phyloP scores from a whole-genome alignment of 2,329 filamentous ascomycete species.

The Fusarium virguliforme region DNA sequence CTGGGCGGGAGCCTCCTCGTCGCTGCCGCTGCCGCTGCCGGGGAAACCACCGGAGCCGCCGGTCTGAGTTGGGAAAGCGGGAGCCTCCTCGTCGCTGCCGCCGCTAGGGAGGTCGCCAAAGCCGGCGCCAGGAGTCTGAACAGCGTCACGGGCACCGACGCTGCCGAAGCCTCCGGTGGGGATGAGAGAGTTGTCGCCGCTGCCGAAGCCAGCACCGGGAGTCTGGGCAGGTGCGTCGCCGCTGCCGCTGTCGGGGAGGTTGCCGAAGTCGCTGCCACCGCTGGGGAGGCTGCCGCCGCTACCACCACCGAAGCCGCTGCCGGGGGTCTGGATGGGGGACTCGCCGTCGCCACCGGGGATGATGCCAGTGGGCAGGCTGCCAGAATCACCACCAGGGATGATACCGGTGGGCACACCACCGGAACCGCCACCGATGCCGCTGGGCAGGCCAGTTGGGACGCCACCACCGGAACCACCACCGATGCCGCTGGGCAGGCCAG shows the following conservation, averaged over 20 bases:
- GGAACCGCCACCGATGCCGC: background rate
- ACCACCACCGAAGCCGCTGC: conserved; percentile 5
- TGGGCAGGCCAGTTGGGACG: conserved; percentile 11
- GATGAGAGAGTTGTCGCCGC: conserved; percentile 2
- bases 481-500: conserved; percentile 24
- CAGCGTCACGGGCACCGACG: background rate
- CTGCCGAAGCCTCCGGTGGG: background rate
- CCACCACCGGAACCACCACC: conserved; percentile 21
- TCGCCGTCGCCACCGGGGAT: conserved; percentile 3
- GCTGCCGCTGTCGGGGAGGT: background rate
- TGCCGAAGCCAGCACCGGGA: conserved; percentile 15
- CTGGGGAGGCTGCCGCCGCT: conserved; percentile 14
- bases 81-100: background rate
- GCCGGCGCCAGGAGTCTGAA: conserved; percentile 27
- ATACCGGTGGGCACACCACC: conserved; percentile 8
- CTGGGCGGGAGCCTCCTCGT: conserved; percentile 5
- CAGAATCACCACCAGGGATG: background rate
- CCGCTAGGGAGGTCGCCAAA: background rate
- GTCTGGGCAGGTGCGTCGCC: conserved; percentile 18
- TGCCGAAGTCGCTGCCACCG: background rate
- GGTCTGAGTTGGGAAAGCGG: background rate
- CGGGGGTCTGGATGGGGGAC: conserved; percentile 16
- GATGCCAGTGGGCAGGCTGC: conserved; percentile 8
- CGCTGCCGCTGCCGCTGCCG: conserved; percentile 7
- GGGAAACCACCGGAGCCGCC: conserved; percentile 2